Evolutionary conservation across 495 filamentous ascomycete genomes (phyloP).

Genomic region (Pseudomonodictys pantanalensis): DNA sequence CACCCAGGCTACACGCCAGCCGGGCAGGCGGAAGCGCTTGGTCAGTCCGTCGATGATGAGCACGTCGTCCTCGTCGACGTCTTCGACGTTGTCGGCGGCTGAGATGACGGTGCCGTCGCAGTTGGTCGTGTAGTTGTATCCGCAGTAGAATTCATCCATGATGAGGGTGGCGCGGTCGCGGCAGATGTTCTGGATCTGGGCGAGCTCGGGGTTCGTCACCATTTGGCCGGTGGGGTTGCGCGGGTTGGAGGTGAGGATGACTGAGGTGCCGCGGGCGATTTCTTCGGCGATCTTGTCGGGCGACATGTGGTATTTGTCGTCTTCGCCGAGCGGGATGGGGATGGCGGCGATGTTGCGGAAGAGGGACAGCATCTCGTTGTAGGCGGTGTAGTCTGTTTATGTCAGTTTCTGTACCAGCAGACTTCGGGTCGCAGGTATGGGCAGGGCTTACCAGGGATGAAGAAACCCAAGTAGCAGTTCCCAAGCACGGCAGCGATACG

Average conservation of each 20-base stretch:
- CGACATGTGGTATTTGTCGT: conserved; percentile 86
- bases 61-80: conserved; percentile 72
- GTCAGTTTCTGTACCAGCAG: background rate
- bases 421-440: background rate
- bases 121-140: conserved; percentile 75
- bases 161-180: conserved; percentile 86
- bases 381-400: conserved; percentile 64
- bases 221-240: conserved; percentile 93
- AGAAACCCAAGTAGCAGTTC: conserved; percentile 75
- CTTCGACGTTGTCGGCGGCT: conserved; percentile 76
- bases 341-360: conserved; percentile 93
- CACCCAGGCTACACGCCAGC: conserved; percentile 96
- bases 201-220: conserved; percentile 73
- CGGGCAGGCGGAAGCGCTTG: conserved; percentile 93
- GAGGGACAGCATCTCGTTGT: conserved; percentile 93
- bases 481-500: conserved; percentile 91
- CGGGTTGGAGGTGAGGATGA: conserved; percentile 94
- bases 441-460: conserved; percentile 26
- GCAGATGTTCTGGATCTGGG: conserved; percentile 87
- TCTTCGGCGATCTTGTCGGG: conserved; percentile 89
- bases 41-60: conserved; percentile 94
- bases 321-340: conserved; percentile 76
- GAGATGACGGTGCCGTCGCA: conserved; percentile 88
- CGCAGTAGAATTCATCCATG: conserved; percentile 92
- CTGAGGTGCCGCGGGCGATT: conserved; percentile 71